Evolutionary conservation across 306 rosid genomes (phyloP).

Genomic region (Acacia melanoxylon): DNA sequence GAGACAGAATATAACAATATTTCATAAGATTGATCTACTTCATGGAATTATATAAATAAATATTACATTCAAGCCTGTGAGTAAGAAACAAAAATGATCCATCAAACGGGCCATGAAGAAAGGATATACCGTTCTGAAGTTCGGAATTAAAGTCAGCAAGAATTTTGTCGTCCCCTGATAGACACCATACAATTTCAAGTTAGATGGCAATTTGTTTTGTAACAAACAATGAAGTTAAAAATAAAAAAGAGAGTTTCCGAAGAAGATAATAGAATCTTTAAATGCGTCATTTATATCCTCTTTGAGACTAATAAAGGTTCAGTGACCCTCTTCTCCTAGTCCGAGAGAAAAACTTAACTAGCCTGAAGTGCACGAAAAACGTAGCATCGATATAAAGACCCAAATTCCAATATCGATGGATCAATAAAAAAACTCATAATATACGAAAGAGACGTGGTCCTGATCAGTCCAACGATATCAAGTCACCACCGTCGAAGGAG

Average conservation of each 20-base stretch:
- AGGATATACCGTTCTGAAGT: constrained; percentile 76
- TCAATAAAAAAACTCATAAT: not conserved
- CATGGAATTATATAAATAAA: not conserved
- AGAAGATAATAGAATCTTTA: not conserved
- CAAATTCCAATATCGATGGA: not conserved
- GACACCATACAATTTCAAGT: constrained; percentile 24
- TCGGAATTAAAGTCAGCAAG: constrained; percentile 70
- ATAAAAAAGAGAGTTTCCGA: not conserved
- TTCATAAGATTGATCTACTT: not conserved
- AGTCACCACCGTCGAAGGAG: not conserved
- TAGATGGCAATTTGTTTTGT: not conserved
- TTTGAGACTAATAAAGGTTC: not conserved
- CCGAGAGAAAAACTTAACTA: not conserved
- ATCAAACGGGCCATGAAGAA: not conserved
- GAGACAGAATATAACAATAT: constrained; percentile 8
- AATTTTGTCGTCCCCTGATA: constrained; percentile 79
- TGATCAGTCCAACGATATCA: not conserved
- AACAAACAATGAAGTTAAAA: not conserved
- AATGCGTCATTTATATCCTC: not conserved
- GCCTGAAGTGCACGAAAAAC: not conserved
- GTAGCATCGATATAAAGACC: not conserved
- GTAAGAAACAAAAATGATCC: not conserved
- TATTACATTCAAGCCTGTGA: not conserved
- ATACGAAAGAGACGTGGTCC: not conserved
- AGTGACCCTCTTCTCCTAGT: not conserved